phyloP scores from a whole-genome alignment of 192 early-diverging fungal species.

The Gryganskiella cystojenkinii region DNA sequence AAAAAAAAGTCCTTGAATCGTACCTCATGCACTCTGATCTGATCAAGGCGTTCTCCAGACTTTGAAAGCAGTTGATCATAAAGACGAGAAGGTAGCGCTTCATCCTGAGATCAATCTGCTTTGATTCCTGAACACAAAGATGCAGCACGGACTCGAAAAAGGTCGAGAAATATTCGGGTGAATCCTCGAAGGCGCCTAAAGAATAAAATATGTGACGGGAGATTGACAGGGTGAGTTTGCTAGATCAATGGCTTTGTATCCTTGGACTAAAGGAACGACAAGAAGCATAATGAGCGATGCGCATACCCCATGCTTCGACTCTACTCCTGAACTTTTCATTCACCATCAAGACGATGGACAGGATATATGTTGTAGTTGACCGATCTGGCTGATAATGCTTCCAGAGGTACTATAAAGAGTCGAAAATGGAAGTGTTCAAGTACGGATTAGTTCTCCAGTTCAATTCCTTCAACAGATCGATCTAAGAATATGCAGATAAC shows the following conservation, averaged over 20 bases:
- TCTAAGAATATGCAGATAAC: constrained; percentile 11
- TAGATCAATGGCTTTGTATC: not conserved
- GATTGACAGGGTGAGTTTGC: constrained; percentile 6
- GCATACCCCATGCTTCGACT: constrained; percentile 68
- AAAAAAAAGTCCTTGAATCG: not conserved
- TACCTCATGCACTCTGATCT: constrained; percentile 81
- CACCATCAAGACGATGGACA: constrained; percentile 86
- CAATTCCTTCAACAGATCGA: too few species aligned
- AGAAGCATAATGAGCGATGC: not conserved
- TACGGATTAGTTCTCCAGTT: too few species aligned
- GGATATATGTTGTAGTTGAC: constrained; percentile 62
- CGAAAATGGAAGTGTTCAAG: too few species aligned
- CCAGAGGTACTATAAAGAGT: constrained; percentile 81
- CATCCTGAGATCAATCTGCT: constrained; percentile 42
- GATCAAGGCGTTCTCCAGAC: constrained; percentile 82
- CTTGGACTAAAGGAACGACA: not conserved
- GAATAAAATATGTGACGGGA: too few species aligned
- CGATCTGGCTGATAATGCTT: constrained; percentile 64
- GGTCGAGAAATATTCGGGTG: constrained; percentile 60
- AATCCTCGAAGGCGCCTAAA: constrained; percentile 53
- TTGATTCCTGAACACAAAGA: constrained; percentile 52
- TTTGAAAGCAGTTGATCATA: constrained; percentile 85
- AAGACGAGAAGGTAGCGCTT: constrained; percentile 75
- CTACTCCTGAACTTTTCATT: constrained; percentile 92
- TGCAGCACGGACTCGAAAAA: constrained; percentile 68